phyloP scores from a whole-genome alignment of 2,329 filamentous ascomycete species.

The Aspergillus costaricaensis region DNA sequence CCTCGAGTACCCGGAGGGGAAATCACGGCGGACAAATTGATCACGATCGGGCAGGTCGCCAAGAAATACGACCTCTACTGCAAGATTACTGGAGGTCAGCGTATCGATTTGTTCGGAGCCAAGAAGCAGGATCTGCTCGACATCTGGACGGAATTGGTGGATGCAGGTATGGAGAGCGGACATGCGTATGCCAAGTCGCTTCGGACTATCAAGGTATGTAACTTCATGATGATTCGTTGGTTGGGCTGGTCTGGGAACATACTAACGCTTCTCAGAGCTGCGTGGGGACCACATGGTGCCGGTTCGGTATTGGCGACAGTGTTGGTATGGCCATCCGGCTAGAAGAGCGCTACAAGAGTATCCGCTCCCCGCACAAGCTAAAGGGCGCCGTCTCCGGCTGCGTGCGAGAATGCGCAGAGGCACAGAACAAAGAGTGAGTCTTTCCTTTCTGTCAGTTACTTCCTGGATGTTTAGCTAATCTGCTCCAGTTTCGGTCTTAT shows the following conservation, averaged over 20 bases:
- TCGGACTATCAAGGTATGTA: conserved; percentile 70
- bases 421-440: conserved; percentile 81
- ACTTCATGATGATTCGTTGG: not conserved
- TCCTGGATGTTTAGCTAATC: conserved; percentile 13
- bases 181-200: conserved; percentile 90
- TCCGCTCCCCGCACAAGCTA: conserved; percentile 85
- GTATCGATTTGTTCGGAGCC: conserved; percentile 91
- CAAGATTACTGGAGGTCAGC: conserved; percentile 89
- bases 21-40: conserved; percentile 82
- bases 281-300: conserved; percentile 88
- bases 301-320: conserved; percentile 84
- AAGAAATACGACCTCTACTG: conserved; percentile 83
- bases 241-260: not conserved
- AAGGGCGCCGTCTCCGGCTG: conserved; percentile 90
- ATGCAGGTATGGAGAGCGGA: conserved; percentile 85
- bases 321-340: conserved; percentile 86
- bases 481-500: conserved; percentile 75
- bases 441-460: too few relatives aligned
- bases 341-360: conserved; percentile 89
- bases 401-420: conserved; percentile 89
- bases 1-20: conserved; percentile 82
- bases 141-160: conserved; percentile 79
- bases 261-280: conserved; percentile 61
- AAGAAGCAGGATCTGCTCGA: conserved; percentile 79
- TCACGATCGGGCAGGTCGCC: conserved; percentile 79